phyloP scores from a whole-genome alignment of 805 yeast genomes.

The Saccharomycopsis javanensis region DNA sequence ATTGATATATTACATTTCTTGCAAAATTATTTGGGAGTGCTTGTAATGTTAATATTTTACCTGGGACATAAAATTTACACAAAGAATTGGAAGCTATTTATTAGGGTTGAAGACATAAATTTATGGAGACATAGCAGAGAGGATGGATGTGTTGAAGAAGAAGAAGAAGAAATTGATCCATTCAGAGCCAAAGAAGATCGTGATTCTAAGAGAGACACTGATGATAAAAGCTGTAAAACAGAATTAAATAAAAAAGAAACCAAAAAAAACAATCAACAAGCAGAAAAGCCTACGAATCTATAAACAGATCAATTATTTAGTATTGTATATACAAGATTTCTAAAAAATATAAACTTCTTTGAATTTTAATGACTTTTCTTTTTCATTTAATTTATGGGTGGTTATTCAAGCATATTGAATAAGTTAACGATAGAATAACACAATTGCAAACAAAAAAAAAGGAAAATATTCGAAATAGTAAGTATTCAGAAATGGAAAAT shows the following conservation, averaged over 20 bases:
- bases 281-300: too few relatives aligned
- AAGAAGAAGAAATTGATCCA: conserved; percentile 19
- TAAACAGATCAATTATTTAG: too few relatives aligned
- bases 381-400: too few relatives aligned
- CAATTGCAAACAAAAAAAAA: too few relatives aligned
- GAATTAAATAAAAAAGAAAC: neutral
- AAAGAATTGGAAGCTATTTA: conserved; percentile 28
- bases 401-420: too few relatives aligned
- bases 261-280: too few relatives aligned
- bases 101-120: conserved; percentile 34
- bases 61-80: conserved; percentile 42
- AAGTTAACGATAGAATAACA: too few relatives aligned
- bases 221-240: neutral
- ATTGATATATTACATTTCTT: conserved; percentile 39
- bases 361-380: too few relatives aligned
- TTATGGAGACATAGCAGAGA: conserved; percentile 25
- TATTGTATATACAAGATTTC: too few relatives aligned
- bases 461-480: too few relatives aligned
- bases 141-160: conserved; percentile 35
- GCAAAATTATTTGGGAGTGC: conserved; percentile 42
- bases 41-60: conserved; percentile 36
- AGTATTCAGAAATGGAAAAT: too few relatives aligned
- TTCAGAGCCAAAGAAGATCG: neutral
- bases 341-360: too few relatives aligned
- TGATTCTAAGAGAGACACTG: neutral